Conservation (phyloP, 306 rosid species). For the Elaeagnus macrophylla region DNA sequence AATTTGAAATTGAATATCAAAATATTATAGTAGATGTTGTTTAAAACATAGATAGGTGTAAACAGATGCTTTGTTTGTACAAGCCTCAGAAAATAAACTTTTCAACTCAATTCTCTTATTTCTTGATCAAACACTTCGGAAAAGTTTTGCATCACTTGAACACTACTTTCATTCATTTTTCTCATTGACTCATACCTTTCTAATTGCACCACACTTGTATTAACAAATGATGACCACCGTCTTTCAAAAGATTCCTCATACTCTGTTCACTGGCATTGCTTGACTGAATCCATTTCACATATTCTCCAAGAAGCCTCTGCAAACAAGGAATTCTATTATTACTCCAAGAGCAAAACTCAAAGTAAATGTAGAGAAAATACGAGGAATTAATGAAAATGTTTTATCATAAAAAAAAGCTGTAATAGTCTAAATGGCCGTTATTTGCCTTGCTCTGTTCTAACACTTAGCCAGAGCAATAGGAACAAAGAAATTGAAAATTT, state of each 20-base stretch:
- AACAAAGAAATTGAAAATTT: too few relatives aligned
- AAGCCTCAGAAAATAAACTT: too few relatives aligned
- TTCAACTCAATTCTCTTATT: constrained; percentile 59
- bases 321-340: constrained; percentile 17
- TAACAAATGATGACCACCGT: constrained; percentile 46
- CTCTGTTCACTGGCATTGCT: constrained; percentile 54
- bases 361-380: not conserved
- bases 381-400: too few relatives aligned
- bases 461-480: too few relatives aligned
- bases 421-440: too few relatives aligned
- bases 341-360: not conserved
- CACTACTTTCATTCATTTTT: constrained; percentile 49
- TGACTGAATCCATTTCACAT: constrained; percentile 53
- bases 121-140: constrained; percentile 69
- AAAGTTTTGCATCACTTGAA: constrained; percentile 52
- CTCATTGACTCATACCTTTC: constrained; percentile 45
- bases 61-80: constrained; percentile 4
- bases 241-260: constrained; percentile 60
- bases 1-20: too few relatives aligned
- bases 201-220: constrained; percentile 37
- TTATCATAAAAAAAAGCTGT: too few relatives aligned
- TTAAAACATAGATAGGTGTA: not conserved
- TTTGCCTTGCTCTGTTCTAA: too few relatives aligned
- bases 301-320: constrained; percentile 66
- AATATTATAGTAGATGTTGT: too few relatives aligned